Percentiles rank a stretch among this genome's conserved stretches.
Evolutionary conservation across 1,139 yeast species (phyloP).

Genomic region (Saccharomyces pastorianus): DNA sequence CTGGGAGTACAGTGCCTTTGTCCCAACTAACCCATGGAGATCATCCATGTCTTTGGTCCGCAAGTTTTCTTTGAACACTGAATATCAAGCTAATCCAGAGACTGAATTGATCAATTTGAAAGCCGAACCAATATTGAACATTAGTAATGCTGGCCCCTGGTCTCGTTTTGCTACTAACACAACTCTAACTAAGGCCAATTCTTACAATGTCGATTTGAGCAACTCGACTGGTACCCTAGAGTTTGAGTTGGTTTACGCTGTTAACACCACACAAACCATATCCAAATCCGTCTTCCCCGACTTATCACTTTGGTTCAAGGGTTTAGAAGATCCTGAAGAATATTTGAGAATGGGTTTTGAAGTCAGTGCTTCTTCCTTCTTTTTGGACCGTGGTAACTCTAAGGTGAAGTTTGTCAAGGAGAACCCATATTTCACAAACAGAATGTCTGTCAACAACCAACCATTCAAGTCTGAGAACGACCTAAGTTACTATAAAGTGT

Average conservation of each 20-base stretch:
- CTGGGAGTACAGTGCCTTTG: constrained; percentile 34
- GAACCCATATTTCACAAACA: constrained; percentile 19
- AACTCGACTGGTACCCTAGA: constrained; percentile 2
- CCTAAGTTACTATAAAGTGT: constrained; percentile 16
- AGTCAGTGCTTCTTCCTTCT: constrained; percentile 18
- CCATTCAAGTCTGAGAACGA: constrained; percentile 3
- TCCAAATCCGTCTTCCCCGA: constrained; percentile 11
- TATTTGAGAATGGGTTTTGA: constrained; percentile 20
- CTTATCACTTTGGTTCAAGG: constrained; percentile 12
- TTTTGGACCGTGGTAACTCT: constrained; percentile 21
- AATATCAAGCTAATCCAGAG: constrained; percentile 23
- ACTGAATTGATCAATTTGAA: constrained; percentile 18
- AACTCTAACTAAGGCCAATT: not conserved
- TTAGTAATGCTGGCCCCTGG: not conserved
- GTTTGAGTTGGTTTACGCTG: constrained; percentile 15
- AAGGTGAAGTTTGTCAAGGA: constrained; percentile 13
- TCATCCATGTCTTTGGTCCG: constrained; percentile 32
- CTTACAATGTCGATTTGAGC: not conserved
- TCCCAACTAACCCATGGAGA: constrained; percentile 33
- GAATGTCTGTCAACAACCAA: not conserved
- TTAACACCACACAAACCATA: constrained; percentile 9
- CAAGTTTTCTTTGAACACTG: constrained; percentile 23
- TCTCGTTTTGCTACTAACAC: not conserved
- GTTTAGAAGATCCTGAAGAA: constrained; percentile 11
- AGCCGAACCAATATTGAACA: constrained; percentile 22